Conservation (phyloP, 179 eudicot species). For the Silene coronaria region DNA sequence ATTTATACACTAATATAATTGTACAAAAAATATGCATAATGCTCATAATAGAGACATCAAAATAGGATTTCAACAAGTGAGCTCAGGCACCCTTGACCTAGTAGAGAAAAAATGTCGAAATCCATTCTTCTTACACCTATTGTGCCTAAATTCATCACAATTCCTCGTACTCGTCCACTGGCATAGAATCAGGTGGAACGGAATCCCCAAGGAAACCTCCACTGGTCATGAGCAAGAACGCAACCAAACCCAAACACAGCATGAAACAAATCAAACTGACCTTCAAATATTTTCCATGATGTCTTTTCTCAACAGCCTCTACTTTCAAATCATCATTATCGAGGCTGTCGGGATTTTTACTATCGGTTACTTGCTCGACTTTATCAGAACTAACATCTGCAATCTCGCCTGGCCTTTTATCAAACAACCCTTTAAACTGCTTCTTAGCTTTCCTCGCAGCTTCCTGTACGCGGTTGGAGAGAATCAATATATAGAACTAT, state of each 20-base stretch:
- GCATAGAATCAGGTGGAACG: slow-evolving; percentile 29
- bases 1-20: not conserved
- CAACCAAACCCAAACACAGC: slow-evolving; percentile 12
- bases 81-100: not conserved
- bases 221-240: slow-evolving; percentile 13
- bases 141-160: slow-evolving; percentile 15
- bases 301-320: slow-evolving; percentile 20
- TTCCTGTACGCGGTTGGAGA: slow-evolving; percentile 41
- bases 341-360: slow-evolving; percentile 21
- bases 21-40: not conserved
- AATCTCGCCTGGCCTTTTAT: slow-evolving; percentile 87
- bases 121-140: not conserved
- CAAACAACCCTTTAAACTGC: slow-evolving; percentile 92
- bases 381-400: slow-evolving; percentile 42
- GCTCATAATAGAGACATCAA: not conserved
- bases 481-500: not conserved
- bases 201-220: slow-evolving; percentile 24
- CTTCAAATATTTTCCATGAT: slow-evolving; percentile 2
- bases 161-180: slow-evolving; percentile 24
- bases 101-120: not conserved
- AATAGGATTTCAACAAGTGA: not conserved
- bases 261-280: slow-evolving; percentile 17
- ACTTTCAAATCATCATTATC: slow-evolving; percentile 32
- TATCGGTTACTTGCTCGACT: slow-evolving; percentile 24
- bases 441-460: slow-evolving; percentile 56